phyloP scores from a whole-genome alignment of 805 yeast species.

The Cyberlindnera euphorbiae region DNA sequence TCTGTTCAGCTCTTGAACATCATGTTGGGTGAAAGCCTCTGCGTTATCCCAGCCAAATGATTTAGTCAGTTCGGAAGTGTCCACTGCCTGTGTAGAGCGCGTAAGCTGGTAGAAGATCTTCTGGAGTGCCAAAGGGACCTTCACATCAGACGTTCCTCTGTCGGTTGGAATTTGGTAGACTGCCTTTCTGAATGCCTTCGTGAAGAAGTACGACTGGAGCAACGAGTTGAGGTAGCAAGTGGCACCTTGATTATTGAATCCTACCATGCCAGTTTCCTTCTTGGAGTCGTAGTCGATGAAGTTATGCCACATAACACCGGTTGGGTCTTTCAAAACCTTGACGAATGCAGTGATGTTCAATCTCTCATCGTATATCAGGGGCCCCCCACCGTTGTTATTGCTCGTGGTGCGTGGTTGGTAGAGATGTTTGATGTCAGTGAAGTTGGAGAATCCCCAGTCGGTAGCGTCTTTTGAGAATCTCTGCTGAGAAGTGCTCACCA shows the following conservation, averaged over 20 bases:
- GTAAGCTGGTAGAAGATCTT: conserved; percentile 78
- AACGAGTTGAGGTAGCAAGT: conserved; percentile 94
- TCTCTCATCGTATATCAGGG: conserved; percentile 43
- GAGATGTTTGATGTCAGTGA: conserved; percentile 48
- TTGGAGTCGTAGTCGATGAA: conserved; percentile 83
- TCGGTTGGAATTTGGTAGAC: conserved; percentile 89
- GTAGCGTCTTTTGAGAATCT: conserved; percentile 70
- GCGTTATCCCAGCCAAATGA: conserved; percentile 97
- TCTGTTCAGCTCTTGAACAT: conserved; percentile 93
- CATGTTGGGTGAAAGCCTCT: conserved; percentile 97
- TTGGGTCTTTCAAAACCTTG: conserved; percentile 76
- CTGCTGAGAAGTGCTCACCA: conserved; percentile 64
- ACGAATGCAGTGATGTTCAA: conserved; percentile 75
- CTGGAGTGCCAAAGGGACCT: conserved; percentile 83
- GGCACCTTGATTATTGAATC: conserved; percentile 95
- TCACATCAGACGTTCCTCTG: conserved; percentile 40
- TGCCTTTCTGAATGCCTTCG: conserved; percentile 73
- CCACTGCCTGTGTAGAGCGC: conserved; percentile 69
- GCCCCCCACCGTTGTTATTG: conserved; percentile 24
- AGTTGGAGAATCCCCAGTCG: conserved; percentile 95
- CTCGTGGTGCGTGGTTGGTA: conserved; percentile 28
- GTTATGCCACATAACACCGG: conserved; percentile 93
- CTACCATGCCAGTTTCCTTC: conserved; percentile 83
- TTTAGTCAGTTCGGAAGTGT: conserved; percentile 79
- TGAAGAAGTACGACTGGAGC: conserved; percentile 84